Evolutionary conservation across 371 early-diverging fungal species (phyloP).

Genomic region (Smittium culicis): DNA sequence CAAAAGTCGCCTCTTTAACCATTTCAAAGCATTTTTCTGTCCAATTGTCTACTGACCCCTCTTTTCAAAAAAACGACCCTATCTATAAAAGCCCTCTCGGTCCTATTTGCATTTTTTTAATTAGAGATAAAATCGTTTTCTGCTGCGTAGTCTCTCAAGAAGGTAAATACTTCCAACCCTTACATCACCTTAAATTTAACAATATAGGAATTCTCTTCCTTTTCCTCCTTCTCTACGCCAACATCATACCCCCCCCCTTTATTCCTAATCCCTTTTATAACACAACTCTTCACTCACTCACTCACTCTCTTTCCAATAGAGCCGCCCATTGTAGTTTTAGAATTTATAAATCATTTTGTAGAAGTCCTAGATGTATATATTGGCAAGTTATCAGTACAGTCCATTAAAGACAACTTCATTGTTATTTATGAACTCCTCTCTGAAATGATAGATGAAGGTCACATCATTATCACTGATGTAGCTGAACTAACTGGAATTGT

Average conservation of each 20-base stretch:
- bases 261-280: background rate
- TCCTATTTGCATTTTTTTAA: conserved; percentile 15
- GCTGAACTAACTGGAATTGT: conserved; percentile 72
- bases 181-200: no score
- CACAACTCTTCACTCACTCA: background rate
- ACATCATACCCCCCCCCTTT: background rate
- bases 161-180: background rate
- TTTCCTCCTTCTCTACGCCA: background rate
- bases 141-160: conserved; percentile 17
- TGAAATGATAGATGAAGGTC: conserved; percentile 86
- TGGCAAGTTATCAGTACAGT: conserved; percentile 58
- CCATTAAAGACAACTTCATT: conserved; percentile 84
- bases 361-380: conserved; percentile 69
- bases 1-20: conserved; percentile 49
- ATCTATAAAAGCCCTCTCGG: conserved; percentile 13
- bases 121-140: conserved; percentile 23
- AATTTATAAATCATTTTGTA: conserved; percentile 70
- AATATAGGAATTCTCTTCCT: background rate
- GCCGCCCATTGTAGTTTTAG: conserved; percentile 68
- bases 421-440: conserved; percentile 82
- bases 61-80: conserved; percentile 13
- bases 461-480: conserved; percentile 73
- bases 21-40: conserved; percentile 38
- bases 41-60: conserved; percentile 20
- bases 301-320: conserved; percentile 27